Evolutionary conservation across 1,284 basidiomycete genomes (phyloP).

Genomic region (Fomitopsis schrenkii): DNA sequence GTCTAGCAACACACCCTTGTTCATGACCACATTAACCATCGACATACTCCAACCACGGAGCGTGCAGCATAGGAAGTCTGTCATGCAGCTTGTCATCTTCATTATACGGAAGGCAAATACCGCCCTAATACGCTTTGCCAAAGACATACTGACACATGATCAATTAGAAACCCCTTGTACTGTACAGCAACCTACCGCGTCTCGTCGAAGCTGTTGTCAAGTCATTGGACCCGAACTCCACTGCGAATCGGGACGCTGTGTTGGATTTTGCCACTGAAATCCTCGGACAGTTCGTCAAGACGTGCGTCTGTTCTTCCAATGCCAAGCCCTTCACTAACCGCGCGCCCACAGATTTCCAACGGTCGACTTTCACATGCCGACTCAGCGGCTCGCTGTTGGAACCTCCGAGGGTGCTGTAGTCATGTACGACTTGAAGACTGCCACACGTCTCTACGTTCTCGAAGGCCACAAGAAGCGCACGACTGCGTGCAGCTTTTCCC

Average conservation of each 20-base stretch:
- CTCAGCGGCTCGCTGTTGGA: constrained; percentile 89
- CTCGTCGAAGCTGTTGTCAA: constrained; percentile 96
- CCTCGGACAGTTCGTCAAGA: constrained; percentile 83
- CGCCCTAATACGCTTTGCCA: neutral
- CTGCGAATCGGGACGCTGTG: constrained; percentile 81
- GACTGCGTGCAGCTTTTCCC: constrained; percentile 84
- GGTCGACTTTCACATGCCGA: constrained; percentile 84
- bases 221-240: constrained; percentile 90
- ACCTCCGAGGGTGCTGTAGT: constrained; percentile 91
- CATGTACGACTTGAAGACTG: constrained; percentile 97
- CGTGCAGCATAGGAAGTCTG: constrained; percentile 79
- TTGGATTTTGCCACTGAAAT: constrained; percentile 93
- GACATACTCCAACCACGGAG: constrained; percentile 85
- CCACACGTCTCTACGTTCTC: constrained; percentile 90
- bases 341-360: constrained; percentile 75
- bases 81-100: constrained; percentile 93
- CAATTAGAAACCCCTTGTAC: constrained; percentile 73
- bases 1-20: constrained; percentile 79
- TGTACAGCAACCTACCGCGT: constrained; percentile 84
- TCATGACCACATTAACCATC: constrained; percentile 92
- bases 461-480: constrained; percentile 84
- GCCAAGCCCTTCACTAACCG: neutral
- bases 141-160: neutral
- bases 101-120: constrained; percentile 80
- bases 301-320: constrained; percentile 44